Conservation (phyloP, 345 rosid genomes). For the Anastatica hierochuntica region DNA sequence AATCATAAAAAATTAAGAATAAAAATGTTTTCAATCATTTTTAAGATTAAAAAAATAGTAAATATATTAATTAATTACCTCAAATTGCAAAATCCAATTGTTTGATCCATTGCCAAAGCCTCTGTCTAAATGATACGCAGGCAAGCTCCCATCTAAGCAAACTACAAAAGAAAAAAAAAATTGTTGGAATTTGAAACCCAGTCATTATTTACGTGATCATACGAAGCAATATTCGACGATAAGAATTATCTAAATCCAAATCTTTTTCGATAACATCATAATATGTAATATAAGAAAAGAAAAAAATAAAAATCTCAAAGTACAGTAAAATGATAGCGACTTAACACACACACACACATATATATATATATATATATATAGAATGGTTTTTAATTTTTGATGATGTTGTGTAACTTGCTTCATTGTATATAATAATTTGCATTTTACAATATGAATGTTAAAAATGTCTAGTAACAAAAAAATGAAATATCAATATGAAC, state of each 20-base stretch:
- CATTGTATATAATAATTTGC: background rate
- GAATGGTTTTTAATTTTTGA: too few species aligned
- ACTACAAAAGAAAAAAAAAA: slow-evolving; percentile 24
- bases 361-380: too few species aligned
- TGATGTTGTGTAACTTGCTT: too few species aligned
- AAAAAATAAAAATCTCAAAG: too few species aligned
- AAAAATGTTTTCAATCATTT: background rate
- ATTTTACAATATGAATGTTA: background rate
- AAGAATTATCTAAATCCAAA: too few species aligned
- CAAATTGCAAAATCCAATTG: slow-evolving; percentile 90
- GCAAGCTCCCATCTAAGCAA: slow-evolving; percentile 95
- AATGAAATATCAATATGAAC: background rate
- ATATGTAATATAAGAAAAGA: too few species aligned
- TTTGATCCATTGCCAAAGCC: slow-evolving; percentile 71
- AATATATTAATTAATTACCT: slow-evolving; percentile 38
- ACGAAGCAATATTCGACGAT: too few species aligned
- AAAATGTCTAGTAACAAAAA: background rate
- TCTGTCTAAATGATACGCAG: slow-evolving; percentile 71
- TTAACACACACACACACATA: too few species aligned
- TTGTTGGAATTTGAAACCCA: too few species aligned
- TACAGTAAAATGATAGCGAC: too few species aligned
- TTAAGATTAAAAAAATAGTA: background rate
- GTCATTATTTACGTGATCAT: too few species aligned
- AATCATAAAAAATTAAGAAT: background rate
- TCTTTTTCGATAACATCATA: too few species aligned